Evolutionary conservation across 2,329 filamentous ascomycete species (phyloP), one percentile per base, ranked within the genome.

Genomic region (Microascus cirrosus): DNA sequence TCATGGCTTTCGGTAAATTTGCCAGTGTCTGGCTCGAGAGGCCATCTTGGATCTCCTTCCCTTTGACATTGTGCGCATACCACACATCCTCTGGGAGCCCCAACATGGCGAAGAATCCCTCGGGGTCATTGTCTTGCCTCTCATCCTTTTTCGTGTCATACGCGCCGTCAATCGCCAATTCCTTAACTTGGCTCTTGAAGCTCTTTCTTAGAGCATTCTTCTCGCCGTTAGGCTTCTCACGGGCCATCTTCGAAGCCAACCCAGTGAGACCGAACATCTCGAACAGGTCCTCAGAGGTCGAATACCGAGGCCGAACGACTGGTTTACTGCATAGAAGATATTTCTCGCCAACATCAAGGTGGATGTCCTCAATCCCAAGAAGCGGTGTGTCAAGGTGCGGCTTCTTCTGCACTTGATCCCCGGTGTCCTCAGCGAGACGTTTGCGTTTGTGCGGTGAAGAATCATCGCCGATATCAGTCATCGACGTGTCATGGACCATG

Each of bases 151-250:
- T 83, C 57, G 69, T 67, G 63, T 86, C 83, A 63, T 84, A 86
- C 60, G 82, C 79, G 11, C 83, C 83, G 57, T 77, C 78, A 28
- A 86, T 74, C 39, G 81, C 81, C 35, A 86, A 71, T 53, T 77
- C 78, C 73, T 86, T 86, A 67, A 86, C 83, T 62, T 86, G 81
- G 56, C 82, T 82, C 69, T 86, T 86, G 73, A 86, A 86, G 18
- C 83, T 85, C 67, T 86, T 86, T 28, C 83, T 78, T 54, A 86
- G 73, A 62, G 80, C 81, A 65, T 86, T 86, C 74, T 85, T 86
- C 68, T 84, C 80, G 62, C 83, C 83, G 66, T 84, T 84, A 15
- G 82, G 81, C 66, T 84, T 81, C 57, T 80, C 80, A 60, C 83
- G 78, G 60, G 83, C 83, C 48, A 86, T 82, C 62, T 83, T 79